Conservation (phyloP, 257 asterid genomes). For the Solanum pennellii region DNA sequence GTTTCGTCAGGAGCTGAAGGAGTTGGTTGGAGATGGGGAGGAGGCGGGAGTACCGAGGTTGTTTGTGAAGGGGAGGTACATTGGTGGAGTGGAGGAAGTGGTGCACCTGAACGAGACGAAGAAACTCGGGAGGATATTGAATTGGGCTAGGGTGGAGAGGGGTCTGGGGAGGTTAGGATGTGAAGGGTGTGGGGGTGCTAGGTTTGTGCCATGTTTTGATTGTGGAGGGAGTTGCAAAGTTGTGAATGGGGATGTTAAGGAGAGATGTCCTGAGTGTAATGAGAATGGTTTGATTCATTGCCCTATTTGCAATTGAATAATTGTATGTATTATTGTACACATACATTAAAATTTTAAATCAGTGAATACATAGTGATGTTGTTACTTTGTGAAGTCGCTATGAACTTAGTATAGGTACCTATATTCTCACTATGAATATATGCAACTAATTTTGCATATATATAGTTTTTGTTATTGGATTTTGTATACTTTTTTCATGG, state of each 20-base stretch:
- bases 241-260: constrained; percentile 25
- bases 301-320: constrained; percentile 18
- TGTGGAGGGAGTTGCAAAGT: constrained; percentile 86
- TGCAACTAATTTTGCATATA: neutral
- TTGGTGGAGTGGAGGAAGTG: constrained; percentile 80
- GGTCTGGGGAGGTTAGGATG: constrained; percentile 77
- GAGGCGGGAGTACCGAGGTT: constrained; percentile 58
- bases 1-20: constrained; percentile 48
- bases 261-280: constrained; percentile 27
- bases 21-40: constrained; percentile 40
- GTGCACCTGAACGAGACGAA: constrained; percentile 64
- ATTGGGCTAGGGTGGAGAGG: constrained; percentile 77
- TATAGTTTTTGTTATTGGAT: neutral
- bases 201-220: constrained; percentile 76
- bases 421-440: neutral
- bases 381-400: neutral
- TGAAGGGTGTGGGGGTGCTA: constrained; percentile 81
- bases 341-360: neutral
- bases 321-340: neutral
- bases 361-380: neutral
- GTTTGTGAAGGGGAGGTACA: constrained; percentile 83
- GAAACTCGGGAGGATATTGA: constrained; percentile 54
- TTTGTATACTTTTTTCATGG: neutral
- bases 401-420: neutral
- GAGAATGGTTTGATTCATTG: constrained; percentile 35